These are phyloP conservation scores for Pyrenula massariospora DNA, from an alignment of 495 filamentous ascomycete species.

Conservation along the genomic window DNA sequence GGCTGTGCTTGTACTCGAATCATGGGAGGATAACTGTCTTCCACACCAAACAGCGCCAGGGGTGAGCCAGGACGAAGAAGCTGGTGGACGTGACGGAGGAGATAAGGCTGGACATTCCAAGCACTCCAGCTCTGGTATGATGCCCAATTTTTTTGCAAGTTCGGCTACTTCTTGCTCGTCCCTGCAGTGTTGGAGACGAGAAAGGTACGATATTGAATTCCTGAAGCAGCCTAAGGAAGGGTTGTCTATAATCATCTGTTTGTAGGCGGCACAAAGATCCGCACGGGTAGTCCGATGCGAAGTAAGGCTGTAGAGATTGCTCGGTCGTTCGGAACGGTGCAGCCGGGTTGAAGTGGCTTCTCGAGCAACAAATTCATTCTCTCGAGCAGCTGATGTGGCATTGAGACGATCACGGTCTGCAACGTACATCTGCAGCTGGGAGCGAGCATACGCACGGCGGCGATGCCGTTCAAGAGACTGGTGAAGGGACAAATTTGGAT, in stretches of 20 bases:
- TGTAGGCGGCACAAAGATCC: conserved; percentile 24
- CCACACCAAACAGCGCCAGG: conserved; percentile 54
- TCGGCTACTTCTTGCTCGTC: conserved; percentile 44
- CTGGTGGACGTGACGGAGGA: neutral
- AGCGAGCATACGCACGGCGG: conserved; percentile 30
- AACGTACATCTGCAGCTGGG: conserved; percentile 27
- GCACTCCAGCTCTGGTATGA: neutral
- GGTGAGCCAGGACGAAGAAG: conserved; percentile 39
- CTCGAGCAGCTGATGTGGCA: conserved; percentile 10
- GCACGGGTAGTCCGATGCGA: neutral
- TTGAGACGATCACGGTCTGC: conserved; percentile 24
- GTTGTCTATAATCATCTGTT: conserved; percentile 37
- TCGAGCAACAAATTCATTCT: neutral
- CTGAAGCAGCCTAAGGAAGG: conserved; percentile 35
- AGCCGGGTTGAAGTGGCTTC: neutral
- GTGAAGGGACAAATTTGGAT: conserved; percentile 23
- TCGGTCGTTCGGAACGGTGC: neutral
- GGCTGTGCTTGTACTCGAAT: neutral
- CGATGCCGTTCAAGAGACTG: conserved; percentile 37
- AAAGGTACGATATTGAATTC: conserved; percentile 54
- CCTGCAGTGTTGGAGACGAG: conserved; percentile 42
- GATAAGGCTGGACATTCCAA: neutral
- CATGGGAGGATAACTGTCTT: conserved; percentile 38
- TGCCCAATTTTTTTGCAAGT: conserved; percentile 23
- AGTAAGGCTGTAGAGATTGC: conserved; percentile 1